These are phyloP conservation scores for Aquanectria penicillioides DNA, from an alignment of 2,329 filamentous ascomycete species.

Conservation along the genomic window DNA sequence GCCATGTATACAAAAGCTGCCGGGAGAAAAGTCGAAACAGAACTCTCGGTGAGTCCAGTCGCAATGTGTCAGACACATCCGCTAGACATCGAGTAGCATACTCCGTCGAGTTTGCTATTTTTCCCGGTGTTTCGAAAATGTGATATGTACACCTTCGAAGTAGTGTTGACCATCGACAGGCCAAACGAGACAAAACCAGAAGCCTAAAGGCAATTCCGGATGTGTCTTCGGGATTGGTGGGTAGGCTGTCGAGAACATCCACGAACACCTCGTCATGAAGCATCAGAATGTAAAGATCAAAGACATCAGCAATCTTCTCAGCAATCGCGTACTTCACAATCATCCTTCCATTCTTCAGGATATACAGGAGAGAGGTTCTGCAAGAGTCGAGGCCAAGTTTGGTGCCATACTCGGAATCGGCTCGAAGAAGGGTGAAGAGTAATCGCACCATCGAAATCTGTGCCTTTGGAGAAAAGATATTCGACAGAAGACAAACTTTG, in stretches of 20 bases:
- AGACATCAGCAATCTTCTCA: slow-evolving; percentile 75
- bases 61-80: slow-evolving; percentile 72
- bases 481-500: slow-evolving; percentile 71
- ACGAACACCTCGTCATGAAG: slow-evolving; percentile 86
- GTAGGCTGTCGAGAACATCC: slow-evolving; percentile 84
- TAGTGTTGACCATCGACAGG: slow-evolving; percentile 85
- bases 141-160: slow-evolving; percentile 89
- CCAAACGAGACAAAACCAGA: slow-evolving; percentile 79
- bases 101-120: slow-evolving; percentile 69
- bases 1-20: slow-evolving; percentile 92
- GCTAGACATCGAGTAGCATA: slow-evolving; percentile 80
- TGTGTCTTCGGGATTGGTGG: slow-evolving; percentile 72
- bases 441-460: slow-evolving; percentile 75
- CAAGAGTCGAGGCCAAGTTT: slow-evolving; percentile 66
- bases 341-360: slow-evolving; percentile 74
- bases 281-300: slow-evolving; percentile 83
- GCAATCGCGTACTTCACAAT: slow-evolving; percentile 81
- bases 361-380: slow-evolving; percentile 77
- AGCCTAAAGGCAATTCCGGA: slow-evolving; percentile 90
- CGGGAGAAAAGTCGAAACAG: slow-evolving; percentile 88
- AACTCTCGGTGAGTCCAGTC: slow-evolving; percentile 71
- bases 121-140: slow-evolving; percentile 90
- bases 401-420: slow-evolving; percentile 73
- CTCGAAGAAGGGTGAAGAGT: slow-evolving; percentile 74
- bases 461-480: slow-evolving; percentile 74